Evolutionary conservation across 768 basidiomycete genomes (phyloP).

Genomic region (Lyophyllum atratum): DNA sequence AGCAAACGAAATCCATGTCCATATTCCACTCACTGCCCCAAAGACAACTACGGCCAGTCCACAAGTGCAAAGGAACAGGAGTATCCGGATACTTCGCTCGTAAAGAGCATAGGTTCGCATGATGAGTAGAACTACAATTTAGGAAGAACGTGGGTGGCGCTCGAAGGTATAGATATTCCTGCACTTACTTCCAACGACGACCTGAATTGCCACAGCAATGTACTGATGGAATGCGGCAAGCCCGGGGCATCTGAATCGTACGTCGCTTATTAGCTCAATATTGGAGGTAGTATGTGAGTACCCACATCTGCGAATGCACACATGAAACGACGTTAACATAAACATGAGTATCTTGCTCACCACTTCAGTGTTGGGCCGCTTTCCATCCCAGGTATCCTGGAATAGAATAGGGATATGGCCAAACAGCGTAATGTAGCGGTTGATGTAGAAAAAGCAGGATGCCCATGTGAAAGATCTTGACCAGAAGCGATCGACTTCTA

Average conservation of each 20-base stretch:
- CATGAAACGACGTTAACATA: not conserved
- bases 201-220: constrained; percentile 34
- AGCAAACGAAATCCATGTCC: not conserved
- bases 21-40: constrained; percentile 22
- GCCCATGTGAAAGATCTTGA: constrained; percentile 30
- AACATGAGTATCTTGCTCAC: constrained; percentile 22
- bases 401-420: constrained; percentile 39
- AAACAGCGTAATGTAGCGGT: constrained; percentile 43
- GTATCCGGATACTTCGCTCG: constrained; percentile 27
- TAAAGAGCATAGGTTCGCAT: constrained; percentile 46
- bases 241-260: constrained; percentile 22
- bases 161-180: not conserved
- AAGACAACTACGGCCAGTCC: constrained; percentile 28
- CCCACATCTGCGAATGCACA: not conserved
- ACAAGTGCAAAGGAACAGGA: constrained; percentile 25
- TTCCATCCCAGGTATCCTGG: constrained; percentile 32
- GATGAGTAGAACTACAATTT: constrained; percentile 33
- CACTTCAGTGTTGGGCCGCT: constrained; percentile 18
- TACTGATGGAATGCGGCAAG: constrained; percentile 31
- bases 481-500: constrained; percentile 53
- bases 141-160: too few species aligned
- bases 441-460: constrained; percentile 41
- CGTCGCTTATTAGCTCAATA: not conserved
- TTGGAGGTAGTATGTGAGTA: not conserved
- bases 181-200: constrained; percentile 38